A percentile compares a stretch with the other conserved stretches of the same genome.
phyloP scores from a whole-genome alignment of 75 land plant species.

The Sequoia sempervirens region DNA sequence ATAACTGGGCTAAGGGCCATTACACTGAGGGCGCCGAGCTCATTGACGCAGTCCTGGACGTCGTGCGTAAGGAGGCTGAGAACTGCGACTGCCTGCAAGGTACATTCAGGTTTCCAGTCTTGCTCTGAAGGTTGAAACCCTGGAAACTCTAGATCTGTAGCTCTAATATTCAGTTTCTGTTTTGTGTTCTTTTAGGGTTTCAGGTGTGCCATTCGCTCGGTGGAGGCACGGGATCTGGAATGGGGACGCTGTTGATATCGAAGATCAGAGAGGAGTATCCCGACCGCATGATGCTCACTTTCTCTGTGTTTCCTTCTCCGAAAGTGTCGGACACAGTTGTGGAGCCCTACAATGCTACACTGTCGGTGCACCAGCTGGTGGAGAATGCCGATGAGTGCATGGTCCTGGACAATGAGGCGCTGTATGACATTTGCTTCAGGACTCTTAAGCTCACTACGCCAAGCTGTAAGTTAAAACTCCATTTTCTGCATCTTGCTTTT shows the following conservation, averaged over 20 bases:
- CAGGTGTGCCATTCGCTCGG: constrained; percentile 27
- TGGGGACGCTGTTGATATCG: too few species aligned
- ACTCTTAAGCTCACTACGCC: constrained; percentile 50
- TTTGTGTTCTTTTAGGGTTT: constrained; percentile 45
- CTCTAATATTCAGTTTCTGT: constrained; percentile 36
- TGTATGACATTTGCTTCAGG: constrained; percentile 6
- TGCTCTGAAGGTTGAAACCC: neutral
- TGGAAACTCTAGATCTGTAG: constrained; percentile 2
- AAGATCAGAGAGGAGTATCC: too few species aligned
- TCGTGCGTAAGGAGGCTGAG: constrained; percentile 4
- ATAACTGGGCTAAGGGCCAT: constrained; percentile 6
- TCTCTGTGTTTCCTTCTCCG: too few species aligned
- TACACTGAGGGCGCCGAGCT: constrained; percentile 33
- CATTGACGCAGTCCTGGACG: constrained; percentile 29
- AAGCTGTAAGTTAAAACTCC: constrained; percentile 12
- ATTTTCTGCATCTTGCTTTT: neutral
- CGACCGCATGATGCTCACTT: too few species aligned
- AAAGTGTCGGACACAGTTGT: too few species aligned
- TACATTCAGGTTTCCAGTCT: neutral
- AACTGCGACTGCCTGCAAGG: constrained; percentile 36
- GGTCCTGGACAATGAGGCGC: constrained; percentile 45
- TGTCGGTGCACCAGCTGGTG: constrained; percentile 44
- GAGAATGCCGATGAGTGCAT: constrained; percentile 52
- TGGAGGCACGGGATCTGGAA: too few species aligned
- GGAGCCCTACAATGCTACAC: neutral